These are phyloP conservation scores for Takashimella tepidaria DNA, from an alignment of 1,284 basidiomycete genomes.

Conservation along the genomic window DNA sequence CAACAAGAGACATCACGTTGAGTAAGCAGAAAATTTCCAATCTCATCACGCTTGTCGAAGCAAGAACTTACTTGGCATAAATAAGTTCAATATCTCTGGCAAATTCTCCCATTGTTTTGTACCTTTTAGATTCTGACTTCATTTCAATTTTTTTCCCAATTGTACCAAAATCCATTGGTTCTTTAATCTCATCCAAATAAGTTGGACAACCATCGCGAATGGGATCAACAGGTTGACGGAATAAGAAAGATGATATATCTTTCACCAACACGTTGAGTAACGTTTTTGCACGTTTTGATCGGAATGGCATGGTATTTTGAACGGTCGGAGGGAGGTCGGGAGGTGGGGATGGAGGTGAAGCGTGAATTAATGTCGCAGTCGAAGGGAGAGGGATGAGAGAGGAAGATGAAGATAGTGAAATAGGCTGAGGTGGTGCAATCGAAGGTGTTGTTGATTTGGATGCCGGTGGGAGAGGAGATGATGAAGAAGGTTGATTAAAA, in stretches of 20 bases:
- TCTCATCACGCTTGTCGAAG: neutral
- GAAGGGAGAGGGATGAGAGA: neutral
- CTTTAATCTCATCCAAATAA: conserved; percentile 88
- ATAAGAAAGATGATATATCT: conserved; percentile 50
- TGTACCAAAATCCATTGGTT: conserved; percentile 93
- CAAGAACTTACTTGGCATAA: conserved; percentile 61
- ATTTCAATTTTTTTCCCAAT: conserved; percentile 66
- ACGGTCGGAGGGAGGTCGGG: conserved; percentile 25
- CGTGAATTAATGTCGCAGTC: conserved; percentile 7
- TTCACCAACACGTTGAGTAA: conserved; percentile 63
- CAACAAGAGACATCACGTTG: too few species aligned
- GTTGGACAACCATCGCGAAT: conserved; percentile 76
- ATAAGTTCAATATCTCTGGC: conserved; percentile 76
- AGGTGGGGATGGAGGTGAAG: conserved; percentile 28
- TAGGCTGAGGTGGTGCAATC: neutral
- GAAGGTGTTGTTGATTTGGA: too few species aligned
- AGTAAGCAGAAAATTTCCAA: too few species aligned
- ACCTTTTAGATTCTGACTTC: conserved; percentile 51
- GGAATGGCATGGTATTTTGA: conserved; percentile 52
- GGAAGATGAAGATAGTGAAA: neutral
- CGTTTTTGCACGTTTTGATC: conserved; percentile 72
- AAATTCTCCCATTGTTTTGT: conserved; percentile 74
- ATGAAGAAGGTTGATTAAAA: neutral
- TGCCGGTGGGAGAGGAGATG: neutral
- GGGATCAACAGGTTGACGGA: conserved; percentile 81